Evolutionary conservation across 139 green algal species (phyloP), one percentile per base, ranked within the genome.

Genomic region (Choricystis sp.): DNA sequence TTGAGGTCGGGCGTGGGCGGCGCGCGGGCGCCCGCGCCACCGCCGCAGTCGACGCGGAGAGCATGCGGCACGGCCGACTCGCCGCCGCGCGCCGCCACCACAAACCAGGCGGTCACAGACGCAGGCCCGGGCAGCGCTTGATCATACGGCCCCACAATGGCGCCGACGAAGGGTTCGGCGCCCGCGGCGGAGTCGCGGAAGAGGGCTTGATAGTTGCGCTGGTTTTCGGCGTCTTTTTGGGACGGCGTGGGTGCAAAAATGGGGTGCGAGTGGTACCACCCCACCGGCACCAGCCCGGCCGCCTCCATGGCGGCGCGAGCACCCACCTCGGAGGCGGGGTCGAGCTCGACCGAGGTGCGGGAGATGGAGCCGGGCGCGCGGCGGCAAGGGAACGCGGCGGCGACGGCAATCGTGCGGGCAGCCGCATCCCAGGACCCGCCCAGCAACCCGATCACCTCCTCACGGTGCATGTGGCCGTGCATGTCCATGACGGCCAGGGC

Each of bases 201-300:
- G 16, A 94, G 69, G 26, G 75, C 76, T 68, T 86, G 80, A 68
- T 92, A 91, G 77, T 94, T 95, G 26, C 80, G 68, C 71, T 95
- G 87, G 77, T 90, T 94, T 61, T 88, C 82, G n/a, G 81, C 84
- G 76, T 94, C 85, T 69, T 87, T 88, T 57, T 77, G 65, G 19
- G 66, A 81, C 20, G 87, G 87, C 4, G 66, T 75, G 21, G 85
- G 73, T 49, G 77, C 72, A 60, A 93, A 95, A 22, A 86, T 71
- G 21, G 85, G 87, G 75, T 95, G 87, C 1, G 74, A 86, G 77
- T 95, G 87, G 63, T 72, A 86, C 86, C 86, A 91, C 48, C 83
- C 86, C 22, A 91, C 79, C 16, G 79, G 66, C 0, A 57, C 60
- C 52, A 87, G 69, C 2, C 79, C 83, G 24, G 68, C 61, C 1